Percentiles rank a stretch among this genome's conserved stretches.
Evolutionary conservation across 1,284 basidiomycete genomes (phyloP).

Genomic region (Leccinum griseonigrum): DNA sequence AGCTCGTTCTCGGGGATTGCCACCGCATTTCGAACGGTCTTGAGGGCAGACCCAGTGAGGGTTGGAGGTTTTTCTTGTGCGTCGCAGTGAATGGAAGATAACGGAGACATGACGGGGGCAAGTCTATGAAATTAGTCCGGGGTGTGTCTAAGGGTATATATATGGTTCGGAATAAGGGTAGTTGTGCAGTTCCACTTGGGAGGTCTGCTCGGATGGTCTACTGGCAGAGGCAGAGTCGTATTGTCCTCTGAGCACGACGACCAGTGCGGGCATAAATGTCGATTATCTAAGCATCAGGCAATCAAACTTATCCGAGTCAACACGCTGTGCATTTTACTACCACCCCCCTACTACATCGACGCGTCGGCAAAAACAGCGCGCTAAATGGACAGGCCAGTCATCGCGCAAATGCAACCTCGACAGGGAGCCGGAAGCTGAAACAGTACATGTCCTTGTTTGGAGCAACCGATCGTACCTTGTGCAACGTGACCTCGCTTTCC

Average conservation of each 20-base stretch:
- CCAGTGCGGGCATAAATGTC: conserved; percentile 20
- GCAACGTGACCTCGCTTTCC: conserved; percentile 54
- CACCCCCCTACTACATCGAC: neutral
- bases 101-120: conserved; percentile 28
- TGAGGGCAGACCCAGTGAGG: conserved; percentile 52
- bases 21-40: conserved; percentile 64
- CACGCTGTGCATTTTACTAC: conserved; percentile 2
- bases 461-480: conserved; percentile 90
- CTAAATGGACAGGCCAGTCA: conserved; percentile 4
- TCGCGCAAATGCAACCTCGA: conserved; percentile 46
- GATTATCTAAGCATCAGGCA: conserved; percentile 27
- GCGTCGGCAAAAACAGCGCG: conserved; percentile 4
- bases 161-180: conserved; percentile 26
- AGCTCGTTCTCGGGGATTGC: conserved; percentile 79
- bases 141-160: conserved; percentile 29
- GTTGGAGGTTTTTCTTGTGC: conserved; percentile 37
- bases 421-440: conserved; percentile 86
- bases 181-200: conserved; percentile 18
- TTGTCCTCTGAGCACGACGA: conserved; percentile 7
- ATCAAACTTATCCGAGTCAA: neutral
- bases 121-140: conserved; percentile 31
- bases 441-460: conserved; percentile 99
- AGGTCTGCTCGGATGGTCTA: conserved; percentile 10
- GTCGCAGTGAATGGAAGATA: conserved; percentile 50
- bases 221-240: neutral